These are phyloP conservation scores for Apiospora sp. DNA, from an alignment of 2,329 filamentous ascomycete species.

Conservation along the genomic window DNA sequence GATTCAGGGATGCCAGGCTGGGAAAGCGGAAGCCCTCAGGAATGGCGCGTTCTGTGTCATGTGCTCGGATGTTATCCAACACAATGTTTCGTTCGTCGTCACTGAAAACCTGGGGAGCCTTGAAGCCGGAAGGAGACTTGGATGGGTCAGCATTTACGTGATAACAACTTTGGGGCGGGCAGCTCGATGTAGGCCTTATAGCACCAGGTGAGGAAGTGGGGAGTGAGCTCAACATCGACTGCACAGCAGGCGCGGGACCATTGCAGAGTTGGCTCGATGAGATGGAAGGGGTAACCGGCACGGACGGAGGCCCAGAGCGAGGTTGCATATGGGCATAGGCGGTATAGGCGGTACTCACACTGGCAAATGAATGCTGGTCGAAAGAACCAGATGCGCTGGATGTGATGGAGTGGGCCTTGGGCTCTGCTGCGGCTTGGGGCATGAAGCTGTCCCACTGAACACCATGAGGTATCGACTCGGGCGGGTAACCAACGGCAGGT, in stretches of 20 bases:
- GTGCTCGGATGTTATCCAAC: conserved; percentile 82
- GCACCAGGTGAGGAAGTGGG: conserved; percentile 70
- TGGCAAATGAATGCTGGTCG: conserved; percentile 71
- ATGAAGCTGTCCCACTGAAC: conserved; percentile 94
- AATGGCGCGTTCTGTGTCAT: conserved; percentile 82
- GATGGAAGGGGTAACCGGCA: conserved; percentile 50
- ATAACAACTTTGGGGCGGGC: background rate
- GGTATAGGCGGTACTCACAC: conserved; percentile 56
- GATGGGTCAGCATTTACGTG: conserved; percentile 23
- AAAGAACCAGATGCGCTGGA: conserved; percentile 72
- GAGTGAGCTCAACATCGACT: conserved; percentile 76
- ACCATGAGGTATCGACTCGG: conserved; percentile 78
- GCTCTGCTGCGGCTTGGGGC: conserved; percentile 71
- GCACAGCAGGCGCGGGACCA: conserved; percentile 69
- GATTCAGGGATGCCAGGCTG: conserved; percentile 80
- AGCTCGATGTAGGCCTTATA: conserved; percentile 23
- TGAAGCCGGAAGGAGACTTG: conserved; percentile 72
- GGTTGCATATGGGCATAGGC: conserved; percentile 58
- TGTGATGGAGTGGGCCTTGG: conserved; percentile 78
- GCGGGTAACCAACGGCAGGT: conserved; percentile 77
- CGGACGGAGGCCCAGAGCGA: conserved; percentile 64
- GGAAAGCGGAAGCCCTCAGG: conserved; percentile 91
- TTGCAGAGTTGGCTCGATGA: conserved; percentile 65
- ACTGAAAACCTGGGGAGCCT: conserved; percentile 79
- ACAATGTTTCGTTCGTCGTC: conserved; percentile 89